Percentiles rank a stretch among this genome's conserved stretches.
These are phyloP conservation scores for Aspergillus tubingensis DNA, from an alignment of 2,329 filamentous ascomycete genomes.

Conservation along the genomic window DNA sequence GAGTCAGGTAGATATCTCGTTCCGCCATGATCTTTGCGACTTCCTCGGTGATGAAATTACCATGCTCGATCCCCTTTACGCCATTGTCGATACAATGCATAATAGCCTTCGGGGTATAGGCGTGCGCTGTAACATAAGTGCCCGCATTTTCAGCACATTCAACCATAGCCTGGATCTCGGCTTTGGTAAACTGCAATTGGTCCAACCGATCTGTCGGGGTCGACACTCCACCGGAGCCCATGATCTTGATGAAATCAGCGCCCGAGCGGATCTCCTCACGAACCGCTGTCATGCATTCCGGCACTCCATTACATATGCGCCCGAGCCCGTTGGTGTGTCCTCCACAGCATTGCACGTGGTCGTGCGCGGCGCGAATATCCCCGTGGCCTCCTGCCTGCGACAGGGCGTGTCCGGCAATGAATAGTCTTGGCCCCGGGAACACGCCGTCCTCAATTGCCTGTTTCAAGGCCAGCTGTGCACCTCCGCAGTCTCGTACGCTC, in stretches of 20 bases:
- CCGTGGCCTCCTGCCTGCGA: constrained; percentile 62
- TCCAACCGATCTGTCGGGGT: constrained; percentile 58
- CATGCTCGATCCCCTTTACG: constrained; percentile 58
- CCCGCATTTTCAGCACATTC: constrained; percentile 52
- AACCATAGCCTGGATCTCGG: constrained; percentile 58
- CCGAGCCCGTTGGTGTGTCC: constrained; percentile 43
- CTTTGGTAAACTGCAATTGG: constrained; percentile 58
- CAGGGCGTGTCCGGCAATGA: constrained; percentile 57
- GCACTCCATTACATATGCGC: constrained; percentile 56
- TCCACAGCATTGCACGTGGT: constrained; percentile 48
- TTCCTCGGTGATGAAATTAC: constrained; percentile 47
- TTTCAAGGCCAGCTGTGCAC: constrained; percentile 54
- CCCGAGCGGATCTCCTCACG: constrained; percentile 59
- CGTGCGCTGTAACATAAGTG: constrained; percentile 60
- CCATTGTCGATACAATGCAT: constrained; percentile 58
- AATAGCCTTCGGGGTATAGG: constrained; percentile 59
- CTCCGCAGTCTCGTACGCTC: constrained; percentile 60
- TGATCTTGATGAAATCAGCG: constrained; percentile 65
- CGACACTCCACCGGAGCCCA: constrained; percentile 60
- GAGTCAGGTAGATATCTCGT: constrained; percentile 54
- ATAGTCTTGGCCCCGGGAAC: constrained; percentile 57
- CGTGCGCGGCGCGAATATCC: constrained; percentile 51
- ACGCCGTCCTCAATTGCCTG: constrained; percentile 59
- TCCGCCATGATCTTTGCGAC: constrained; percentile 55
- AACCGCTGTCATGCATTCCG: constrained; percentile 55